These are phyloP conservation scores for Xylaria acuta DNA, from an alignment of 495 filamentous ascomycete genomes.

Conservation along the genomic window DNA sequence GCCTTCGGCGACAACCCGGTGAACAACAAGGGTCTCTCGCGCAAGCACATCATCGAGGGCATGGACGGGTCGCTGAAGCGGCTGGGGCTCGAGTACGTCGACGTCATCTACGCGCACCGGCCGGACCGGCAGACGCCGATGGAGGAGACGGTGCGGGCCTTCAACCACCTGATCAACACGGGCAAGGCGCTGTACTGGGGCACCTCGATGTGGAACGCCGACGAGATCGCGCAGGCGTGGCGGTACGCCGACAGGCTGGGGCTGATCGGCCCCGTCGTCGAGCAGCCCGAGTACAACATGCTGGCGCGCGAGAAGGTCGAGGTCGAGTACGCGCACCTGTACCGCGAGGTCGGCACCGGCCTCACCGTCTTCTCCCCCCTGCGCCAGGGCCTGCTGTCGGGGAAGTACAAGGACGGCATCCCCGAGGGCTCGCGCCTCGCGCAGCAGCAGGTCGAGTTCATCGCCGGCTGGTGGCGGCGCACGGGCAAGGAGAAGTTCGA, in stretches of 20 bases:
- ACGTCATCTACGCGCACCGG: slow-evolving; percentile 84
- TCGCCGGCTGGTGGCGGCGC: slow-evolving; percentile 52
- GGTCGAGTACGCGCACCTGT: slow-evolving; percentile 72
- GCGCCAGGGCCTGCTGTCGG: slow-evolving; percentile 74
- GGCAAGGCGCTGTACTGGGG: slow-evolving; percentile 92
- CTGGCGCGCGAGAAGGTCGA: slow-evolving; percentile 77
- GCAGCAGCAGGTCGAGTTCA: slow-evolving; percentile 53
- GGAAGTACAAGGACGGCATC: slow-evolving; percentile 79
- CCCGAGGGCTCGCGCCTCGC: slow-evolving; percentile 63
- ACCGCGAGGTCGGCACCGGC: slow-evolving; percentile 68
- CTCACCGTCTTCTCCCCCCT: slow-evolving; percentile 78
- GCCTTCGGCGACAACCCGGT: slow-evolving; percentile 66
- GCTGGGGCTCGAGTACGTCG: slow-evolving; percentile 76
- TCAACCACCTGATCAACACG: slow-evolving; percentile 78
- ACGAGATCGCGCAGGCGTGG: slow-evolving; percentile 80
- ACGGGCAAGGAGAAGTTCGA: slow-evolving; percentile 54
- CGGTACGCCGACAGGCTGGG: slow-evolving; percentile 73
- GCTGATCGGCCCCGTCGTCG: slow-evolving; percentile 81
- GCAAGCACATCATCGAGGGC: slow-evolving; percentile 82
- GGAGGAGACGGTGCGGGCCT: slow-evolving; percentile 84
- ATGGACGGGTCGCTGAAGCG: slow-evolving; percentile 68
- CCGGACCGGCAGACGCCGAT: slow-evolving; percentile 84
- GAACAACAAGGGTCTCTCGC: slow-evolving; percentile 78
- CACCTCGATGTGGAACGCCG: slow-evolving; percentile 84
- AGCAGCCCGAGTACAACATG: slow-evolving; percentile 88